A percentile compares a stretch with the other conserved stretches of the same genome.
Evolutionary conservation across 495 filamentous ascomycete species (phyloP).

Genomic region (Trypethelium eluteriae): DNA sequence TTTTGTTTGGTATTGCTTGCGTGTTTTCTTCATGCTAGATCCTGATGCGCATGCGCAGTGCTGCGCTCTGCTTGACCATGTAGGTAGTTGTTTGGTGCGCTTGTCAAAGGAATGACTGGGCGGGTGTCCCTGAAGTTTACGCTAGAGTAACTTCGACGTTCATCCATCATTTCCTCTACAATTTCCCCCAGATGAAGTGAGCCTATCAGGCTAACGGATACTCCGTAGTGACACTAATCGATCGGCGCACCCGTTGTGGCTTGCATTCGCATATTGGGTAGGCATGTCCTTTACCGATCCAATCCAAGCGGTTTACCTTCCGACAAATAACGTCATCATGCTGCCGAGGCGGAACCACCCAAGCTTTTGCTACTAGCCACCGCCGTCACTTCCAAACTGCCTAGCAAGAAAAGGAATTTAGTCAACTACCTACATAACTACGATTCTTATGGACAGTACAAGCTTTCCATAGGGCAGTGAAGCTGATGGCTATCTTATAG

Average conservation of each 20-base stretch:
- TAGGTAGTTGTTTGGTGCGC: not conserved
- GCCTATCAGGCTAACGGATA: not conserved
- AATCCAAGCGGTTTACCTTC: not conserved
- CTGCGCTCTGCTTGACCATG: not conserved
- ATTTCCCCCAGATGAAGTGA: constrained; percentile 1
- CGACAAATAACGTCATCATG: constrained; percentile 1
- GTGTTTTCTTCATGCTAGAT: not conserved
- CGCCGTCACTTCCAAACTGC: no score
- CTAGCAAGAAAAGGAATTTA: no score
- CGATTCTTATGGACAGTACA: no score
- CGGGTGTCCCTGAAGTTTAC: not conserved
- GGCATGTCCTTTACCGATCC: not conserved
- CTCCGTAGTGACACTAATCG: not conserved
- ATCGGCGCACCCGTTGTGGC: not conserved
- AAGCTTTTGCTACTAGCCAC: no score
- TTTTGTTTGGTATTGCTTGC: not conserved
- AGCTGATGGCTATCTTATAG: no score
- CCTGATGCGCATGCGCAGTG: not conserved
- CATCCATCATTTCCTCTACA: not conserved
- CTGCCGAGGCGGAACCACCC: no score
- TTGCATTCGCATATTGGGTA: not conserved
- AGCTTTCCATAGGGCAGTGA: no score
- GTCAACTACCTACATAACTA: no score
- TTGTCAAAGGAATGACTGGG: not conserved
- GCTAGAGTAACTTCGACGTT: not conserved